These are phyloP conservation scores for Kokia cookei DNA, from an alignment of 441 rosid genomes.

Conservation along the genomic window DNA sequence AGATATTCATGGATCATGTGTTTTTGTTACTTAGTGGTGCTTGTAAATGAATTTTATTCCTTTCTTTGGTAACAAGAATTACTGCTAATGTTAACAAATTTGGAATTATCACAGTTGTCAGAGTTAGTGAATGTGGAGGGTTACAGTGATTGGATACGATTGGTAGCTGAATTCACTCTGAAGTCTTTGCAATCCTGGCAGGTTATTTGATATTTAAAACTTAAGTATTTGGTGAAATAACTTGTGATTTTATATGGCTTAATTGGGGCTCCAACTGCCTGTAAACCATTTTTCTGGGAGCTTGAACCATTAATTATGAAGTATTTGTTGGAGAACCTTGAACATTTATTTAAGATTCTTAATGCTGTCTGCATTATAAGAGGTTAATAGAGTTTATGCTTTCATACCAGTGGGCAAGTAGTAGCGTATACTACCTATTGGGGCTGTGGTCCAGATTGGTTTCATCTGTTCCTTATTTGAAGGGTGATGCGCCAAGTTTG, in stretches of 20 bases:
- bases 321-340: conserved; percentile 5
- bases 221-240: not conserved
- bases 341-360: conserved; percentile 12
- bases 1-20: not conserved
- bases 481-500: conserved; percentile 98
- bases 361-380: conserved; percentile 5
- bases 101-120: conserved; percentile 65
- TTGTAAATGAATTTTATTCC: not conserved
- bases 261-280: not conserved
- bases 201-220: conserved; percentile 37
- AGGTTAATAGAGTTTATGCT: conserved; percentile 12
- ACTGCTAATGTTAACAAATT: conserved; percentile 9
- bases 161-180: conserved; percentile 95
- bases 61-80: not conserved
- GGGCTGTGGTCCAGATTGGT: conserved; percentile 99
- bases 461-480: conserved; percentile 85
- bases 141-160: conserved; percentile 94
- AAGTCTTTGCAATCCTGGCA: conserved; percentile 99
- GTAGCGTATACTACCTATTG: conserved; percentile 94
- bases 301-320: not conserved
- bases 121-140: conserved; percentile 99
- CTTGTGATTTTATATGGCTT: not conserved
- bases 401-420: conserved; percentile 92
- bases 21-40: not conserved
- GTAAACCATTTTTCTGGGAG: not conserved